Evolutionary conservation across 306 rosid species (phyloP).

Genomic region (Neltuma alba): DNA sequence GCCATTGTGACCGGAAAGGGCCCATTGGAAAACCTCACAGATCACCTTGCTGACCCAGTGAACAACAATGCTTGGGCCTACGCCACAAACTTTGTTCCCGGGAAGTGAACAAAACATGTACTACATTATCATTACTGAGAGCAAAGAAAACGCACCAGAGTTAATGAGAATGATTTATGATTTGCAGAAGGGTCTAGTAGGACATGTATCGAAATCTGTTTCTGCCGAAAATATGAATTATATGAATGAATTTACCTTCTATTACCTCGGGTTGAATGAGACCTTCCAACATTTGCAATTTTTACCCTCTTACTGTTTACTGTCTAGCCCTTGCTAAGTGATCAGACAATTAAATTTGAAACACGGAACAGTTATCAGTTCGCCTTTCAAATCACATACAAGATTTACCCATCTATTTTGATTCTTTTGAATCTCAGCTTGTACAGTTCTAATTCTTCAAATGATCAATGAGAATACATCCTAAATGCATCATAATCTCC

Average conservation of each 20-base stretch:
- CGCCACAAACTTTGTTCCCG: slow-evolving; percentile 97
- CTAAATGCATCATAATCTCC: not conserved
- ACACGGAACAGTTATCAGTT: not conserved
- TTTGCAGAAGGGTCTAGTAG: slow-evolving; percentile 22
- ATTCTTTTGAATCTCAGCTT: not conserved
- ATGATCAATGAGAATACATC: not conserved
- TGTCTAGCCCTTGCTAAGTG: not conserved
- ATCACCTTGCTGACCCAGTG: slow-evolving; percentile 95
- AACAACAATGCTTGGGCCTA: slow-evolving; percentile 95
- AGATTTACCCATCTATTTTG: not conserved
- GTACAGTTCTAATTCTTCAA: not conserved
- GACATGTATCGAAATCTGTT: slow-evolving; percentile 13
- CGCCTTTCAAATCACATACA: not conserved
- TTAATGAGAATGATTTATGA: not conserved
- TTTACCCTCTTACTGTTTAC: not conserved
- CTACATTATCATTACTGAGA: not conserved
- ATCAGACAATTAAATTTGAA: not conserved
- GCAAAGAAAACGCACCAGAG: not conserved
- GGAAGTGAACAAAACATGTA: slow-evolving; percentile 56
- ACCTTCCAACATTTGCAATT: not conserved
- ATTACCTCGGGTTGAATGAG: slow-evolving; percentile 15
- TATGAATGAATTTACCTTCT: slow-evolving; percentile 6
- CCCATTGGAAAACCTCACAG: slow-evolving; percentile 87
- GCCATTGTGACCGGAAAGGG: slow-evolving; percentile 95
- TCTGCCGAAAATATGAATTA: slow-evolving; percentile 39